Conservation (phyloP, 1,284 basidiomycete genomes). For the Leccinum subspadiceum region DNA sequence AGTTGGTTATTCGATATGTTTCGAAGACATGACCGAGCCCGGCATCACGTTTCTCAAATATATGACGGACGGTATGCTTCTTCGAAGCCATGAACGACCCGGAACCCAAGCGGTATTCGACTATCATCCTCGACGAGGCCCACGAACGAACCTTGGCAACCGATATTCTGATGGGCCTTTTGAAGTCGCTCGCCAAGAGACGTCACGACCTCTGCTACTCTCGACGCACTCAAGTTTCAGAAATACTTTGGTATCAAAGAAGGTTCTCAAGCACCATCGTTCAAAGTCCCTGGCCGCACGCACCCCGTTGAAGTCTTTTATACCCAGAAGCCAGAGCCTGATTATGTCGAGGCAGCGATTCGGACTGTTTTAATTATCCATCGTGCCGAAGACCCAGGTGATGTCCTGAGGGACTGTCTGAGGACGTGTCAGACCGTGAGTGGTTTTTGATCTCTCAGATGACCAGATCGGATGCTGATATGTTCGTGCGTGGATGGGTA, state of each 20-base stretch:
- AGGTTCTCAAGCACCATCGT: conserved; percentile 70
- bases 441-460: no score
- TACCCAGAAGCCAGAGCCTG: conserved; percentile 92
- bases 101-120: conserved; percentile 86
- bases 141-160: conserved; percentile 98
- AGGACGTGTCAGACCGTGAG: no score
- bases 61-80: conserved; percentile 99
- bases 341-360: conserved; percentile 97
- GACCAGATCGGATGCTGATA: no score
- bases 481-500: no score
- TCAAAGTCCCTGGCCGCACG: conserved; percentile 95
- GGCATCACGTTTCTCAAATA: conserved; percentile 94
- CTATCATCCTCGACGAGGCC: conserved; percentile 97
- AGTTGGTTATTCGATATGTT: conserved; percentile 98
- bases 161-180: conserved; percentile 96
- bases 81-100: conserved; percentile 98
- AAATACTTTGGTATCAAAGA: conserved; percentile 82
- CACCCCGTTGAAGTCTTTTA: conserved; percentile 98
- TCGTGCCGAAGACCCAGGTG: conserved; percentile 91
- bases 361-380: conserved; percentile 98
- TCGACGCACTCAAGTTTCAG: conserved; percentile 96
- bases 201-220: conserved; percentile 91
- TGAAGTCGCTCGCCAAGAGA: conserved; percentile 74
- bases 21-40: conserved; percentile 95
- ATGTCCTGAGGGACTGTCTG: conserved; percentile 55